Evolutionary conservation across 2,329 filamentous ascomycete species (phyloP).

Genomic region (Aureobasidium sp.): DNA sequence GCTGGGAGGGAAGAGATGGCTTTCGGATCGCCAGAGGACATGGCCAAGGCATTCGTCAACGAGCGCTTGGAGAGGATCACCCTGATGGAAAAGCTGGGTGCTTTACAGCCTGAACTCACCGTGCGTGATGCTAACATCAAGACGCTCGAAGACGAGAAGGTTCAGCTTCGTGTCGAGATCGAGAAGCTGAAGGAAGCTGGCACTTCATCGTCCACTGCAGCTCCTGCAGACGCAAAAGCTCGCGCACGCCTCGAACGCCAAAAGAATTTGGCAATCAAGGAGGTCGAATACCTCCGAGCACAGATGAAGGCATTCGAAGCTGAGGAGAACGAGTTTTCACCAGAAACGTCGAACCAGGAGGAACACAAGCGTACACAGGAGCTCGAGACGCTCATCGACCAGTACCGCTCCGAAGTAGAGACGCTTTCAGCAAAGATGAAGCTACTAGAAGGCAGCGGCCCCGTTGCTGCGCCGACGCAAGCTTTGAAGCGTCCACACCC

Average conservation of each 20-base stretch:
- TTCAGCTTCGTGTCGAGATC: conserved; percentile 57
- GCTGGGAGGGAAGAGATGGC: conserved; percentile 56
- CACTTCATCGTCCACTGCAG: conserved; percentile 27
- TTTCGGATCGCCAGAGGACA: conserved; percentile 80
- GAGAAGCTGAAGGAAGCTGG: conserved; percentile 53
- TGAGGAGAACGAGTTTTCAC: conserved; percentile 80
- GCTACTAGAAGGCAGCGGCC: conserved; percentile 50
- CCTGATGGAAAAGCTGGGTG: conserved; percentile 73
- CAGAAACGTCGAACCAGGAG: conserved; percentile 68
- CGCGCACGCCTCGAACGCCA: conserved; percentile 77
- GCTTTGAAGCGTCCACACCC: conserved; percentile 37
- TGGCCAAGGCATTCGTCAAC: conserved; percentile 76
- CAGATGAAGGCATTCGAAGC: conserved; percentile 81
- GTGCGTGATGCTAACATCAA: conserved; percentile 72
- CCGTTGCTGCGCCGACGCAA: conserved; percentile 45
- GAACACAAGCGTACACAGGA: conserved; percentile 69
- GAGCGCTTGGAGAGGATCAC: conserved; percentile 73
- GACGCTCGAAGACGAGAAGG: conserved; percentile 62
- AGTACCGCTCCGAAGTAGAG: conserved; percentile 77
- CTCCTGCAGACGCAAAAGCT: conserved; percentile 53
- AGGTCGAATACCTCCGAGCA: conserved; percentile 87
- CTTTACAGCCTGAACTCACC: conserved; percentile 67
- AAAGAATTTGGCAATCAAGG: conserved; percentile 75
- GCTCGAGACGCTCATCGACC: conserved; percentile 77
- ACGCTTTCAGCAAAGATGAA: conserved; percentile 67